phyloP scores from a whole-genome alignment of 2,329 filamentous ascomycete genomes.

The Colletotrichum ledebouriae region DNA sequence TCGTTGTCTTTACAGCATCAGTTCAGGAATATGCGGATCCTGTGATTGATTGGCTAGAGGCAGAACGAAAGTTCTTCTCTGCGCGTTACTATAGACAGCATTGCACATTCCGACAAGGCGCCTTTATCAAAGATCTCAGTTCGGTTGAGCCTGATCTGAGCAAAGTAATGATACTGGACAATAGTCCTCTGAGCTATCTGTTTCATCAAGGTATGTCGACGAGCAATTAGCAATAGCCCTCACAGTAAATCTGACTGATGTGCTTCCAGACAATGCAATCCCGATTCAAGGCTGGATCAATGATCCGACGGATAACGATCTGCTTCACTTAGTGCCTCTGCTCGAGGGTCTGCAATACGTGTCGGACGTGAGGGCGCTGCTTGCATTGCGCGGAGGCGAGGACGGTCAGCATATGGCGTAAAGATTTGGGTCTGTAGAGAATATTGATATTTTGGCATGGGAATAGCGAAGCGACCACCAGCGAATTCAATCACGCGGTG shows the following conservation, averaged over 20 bases:
- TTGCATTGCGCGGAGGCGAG: conserved; percentile 91
- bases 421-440: conserved; percentile 40
- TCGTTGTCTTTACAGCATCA: conserved; percentile 96
- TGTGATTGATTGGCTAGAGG: conserved; percentile 98
- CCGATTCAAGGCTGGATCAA: conserved; percentile 99
- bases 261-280: conserved; percentile 89
- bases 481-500: conserved; percentile 39
- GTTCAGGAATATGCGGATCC: conserved; percentile 99
- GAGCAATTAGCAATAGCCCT: not conserved
- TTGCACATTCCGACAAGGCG: conserved; percentile 94
- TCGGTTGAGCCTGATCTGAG: conserved; percentile 96
- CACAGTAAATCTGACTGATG: conserved; percentile 9
- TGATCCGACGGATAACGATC: conserved; percentile 95
- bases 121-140: conserved; percentile 98
- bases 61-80: conserved; percentile 96
- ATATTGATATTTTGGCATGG: conserved; percentile 38
- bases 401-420: conserved; percentile 72
- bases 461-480: conserved; percentile 27
- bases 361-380: conserved; percentile 90
- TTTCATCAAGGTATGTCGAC: conserved; percentile 88
- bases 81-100: conserved; percentile 96
- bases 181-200: conserved; percentile 97
- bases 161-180: conserved; percentile 99
- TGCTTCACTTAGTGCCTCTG: conserved; percentile 91
- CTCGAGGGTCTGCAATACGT: conserved; percentile 96